These are phyloP conservation scores for Echria macrotheca DNA, from an alignment of 495 filamentous ascomycete species.

Conservation along the genomic window DNA sequence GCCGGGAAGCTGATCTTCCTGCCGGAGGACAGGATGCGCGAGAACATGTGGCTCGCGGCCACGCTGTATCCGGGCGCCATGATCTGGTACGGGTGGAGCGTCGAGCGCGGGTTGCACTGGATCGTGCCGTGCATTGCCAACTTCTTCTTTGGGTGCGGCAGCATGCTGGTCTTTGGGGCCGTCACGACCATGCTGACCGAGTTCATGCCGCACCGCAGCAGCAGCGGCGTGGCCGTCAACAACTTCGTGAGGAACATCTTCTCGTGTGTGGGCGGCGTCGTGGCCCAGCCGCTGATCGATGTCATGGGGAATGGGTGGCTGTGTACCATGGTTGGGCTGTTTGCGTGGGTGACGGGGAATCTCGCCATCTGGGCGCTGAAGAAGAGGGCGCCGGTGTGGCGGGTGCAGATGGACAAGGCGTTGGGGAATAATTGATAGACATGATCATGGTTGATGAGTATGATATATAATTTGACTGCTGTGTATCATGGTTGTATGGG, in stretches of 20 bases:
- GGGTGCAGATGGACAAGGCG: constrained; percentile 57
- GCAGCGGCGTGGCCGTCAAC: constrained; percentile 75
- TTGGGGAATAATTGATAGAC: constrained; percentile 8
- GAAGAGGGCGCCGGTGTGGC: constrained; percentile 61
- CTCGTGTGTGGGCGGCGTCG: constrained; percentile 66
- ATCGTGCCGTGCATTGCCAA: constrained; percentile 61
- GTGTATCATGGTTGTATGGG: too few relatives aligned
- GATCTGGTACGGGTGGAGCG: constrained; percentile 56
- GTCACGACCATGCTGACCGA: constrained; percentile 82
- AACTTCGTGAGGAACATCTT: constrained; percentile 88
- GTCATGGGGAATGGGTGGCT: constrained; percentile 87
- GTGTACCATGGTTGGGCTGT: constrained; percentile 69
- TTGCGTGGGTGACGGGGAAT: constrained; percentile 50
- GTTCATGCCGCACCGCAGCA: constrained; percentile 75
- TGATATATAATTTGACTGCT: too few relatives aligned
- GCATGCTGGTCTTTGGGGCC: constrained; percentile 81
- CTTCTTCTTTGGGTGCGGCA: constrained; percentile 82
- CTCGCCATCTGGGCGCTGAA: constrained; percentile 62
- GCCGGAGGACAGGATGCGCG: constrained; percentile 84
- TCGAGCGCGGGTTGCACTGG: constrained; percentile 38
- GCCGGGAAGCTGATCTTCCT: constrained; percentile 62
- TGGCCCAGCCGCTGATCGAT: constrained; percentile 71
- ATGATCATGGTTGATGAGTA: too few relatives aligned
- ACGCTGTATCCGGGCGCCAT: constrained; percentile 67
- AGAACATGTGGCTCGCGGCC: constrained; percentile 83